A percentile compares a stretch with the other conserved stretches of the same genome.
Evolutionary conservation across 1,284 basidiomycete species (phyloP).

Genomic region (Ganoderma resinaceum): DNA sequence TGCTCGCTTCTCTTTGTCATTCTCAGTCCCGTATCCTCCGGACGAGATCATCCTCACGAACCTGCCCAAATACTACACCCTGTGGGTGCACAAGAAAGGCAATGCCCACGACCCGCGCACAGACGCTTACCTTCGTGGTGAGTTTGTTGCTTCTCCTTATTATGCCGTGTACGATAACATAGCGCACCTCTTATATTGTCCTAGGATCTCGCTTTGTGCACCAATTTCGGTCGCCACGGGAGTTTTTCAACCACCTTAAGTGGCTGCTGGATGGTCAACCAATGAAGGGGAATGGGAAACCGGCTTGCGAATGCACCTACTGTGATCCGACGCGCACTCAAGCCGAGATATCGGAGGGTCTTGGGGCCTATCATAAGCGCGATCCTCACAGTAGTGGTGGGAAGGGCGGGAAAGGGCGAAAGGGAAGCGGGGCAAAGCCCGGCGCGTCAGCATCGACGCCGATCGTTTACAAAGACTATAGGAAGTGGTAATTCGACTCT

Average conservation of each 20-base stretch:
- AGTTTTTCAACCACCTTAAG: slow-evolving; percentile 38
- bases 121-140: slow-evolving; percentile 37
- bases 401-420: slow-evolving; percentile 7
- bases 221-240: slow-evolving; percentile 38
- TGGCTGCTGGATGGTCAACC: slow-evolving; percentile 40
- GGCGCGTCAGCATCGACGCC: slow-evolving; percentile 11
- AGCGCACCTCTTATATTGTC: neutral
- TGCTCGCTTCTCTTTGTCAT: neutral
- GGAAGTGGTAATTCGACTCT: slow-evolving; percentile 29
- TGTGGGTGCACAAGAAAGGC: slow-evolving; percentile 38
- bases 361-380: slow-evolving; percentile 16
- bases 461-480: slow-evolving; percentile 35
- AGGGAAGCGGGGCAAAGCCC: slow-evolving; percentile 9
- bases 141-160: slow-evolving; percentile 7
- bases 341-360: slow-evolving; percentile 30
- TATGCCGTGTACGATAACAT: no score
- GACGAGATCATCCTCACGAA: slow-evolving; percentile 27
- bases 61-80: slow-evolving; percentile 35
- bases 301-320: slow-evolving; percentile 35
- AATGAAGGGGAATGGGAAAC: slow-evolving; percentile 27
- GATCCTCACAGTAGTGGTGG: slow-evolving; percentile 13
- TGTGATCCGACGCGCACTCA: slow-evolving; percentile 32
- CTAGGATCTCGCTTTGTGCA: slow-evolving; percentile 32
- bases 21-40: slow-evolving; percentile 15
- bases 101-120: slow-evolving; percentile 32